Evolutionary conservation across 441 rosid genomes (phyloP).

Genomic region (Erodium moschatum): DNA sequence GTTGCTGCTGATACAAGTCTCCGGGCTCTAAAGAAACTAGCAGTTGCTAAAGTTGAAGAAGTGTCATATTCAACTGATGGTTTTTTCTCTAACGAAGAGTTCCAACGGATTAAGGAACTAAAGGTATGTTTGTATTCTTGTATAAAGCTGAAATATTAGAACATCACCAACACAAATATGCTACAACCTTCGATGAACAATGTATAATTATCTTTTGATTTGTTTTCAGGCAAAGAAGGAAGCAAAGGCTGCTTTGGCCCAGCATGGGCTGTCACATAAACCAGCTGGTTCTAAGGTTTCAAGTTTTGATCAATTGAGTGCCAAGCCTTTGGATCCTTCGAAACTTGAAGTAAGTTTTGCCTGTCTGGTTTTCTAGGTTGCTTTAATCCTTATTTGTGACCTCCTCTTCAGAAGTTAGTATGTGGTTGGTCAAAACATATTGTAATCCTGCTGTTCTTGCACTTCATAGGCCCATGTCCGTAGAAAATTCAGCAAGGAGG

Average conservation of each 20-base stretch:
- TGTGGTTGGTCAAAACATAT: neutral
- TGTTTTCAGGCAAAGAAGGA: constrained; percentile 57
- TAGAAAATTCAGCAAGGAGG: constrained; percentile 64
- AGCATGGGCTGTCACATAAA: constrained; percentile 45
- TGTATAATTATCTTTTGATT: constrained; percentile 7
- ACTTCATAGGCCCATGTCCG: constrained; percentile 83
- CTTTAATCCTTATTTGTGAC: too few relatives aligned
- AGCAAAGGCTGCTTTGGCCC: constrained; percentile 51
- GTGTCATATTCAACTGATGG: constrained; percentile 43
- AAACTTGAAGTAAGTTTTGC: constrained; percentile 66
- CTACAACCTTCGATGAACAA: neutral
- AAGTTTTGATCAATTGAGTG: constrained; percentile 41
- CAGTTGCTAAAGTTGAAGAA: constrained; percentile 40
- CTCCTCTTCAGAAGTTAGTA: neutral
- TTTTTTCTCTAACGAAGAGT: constrained; percentile 90
- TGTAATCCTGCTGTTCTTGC: constrained; percentile 1
- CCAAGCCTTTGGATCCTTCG: constrained; percentile 71
- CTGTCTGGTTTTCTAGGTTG: constrained; percentile 3
- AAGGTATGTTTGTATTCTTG: constrained; percentile 38
- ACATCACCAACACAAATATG: neutral
- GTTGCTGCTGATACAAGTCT: constrained; percentile 71
- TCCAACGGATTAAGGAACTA: constrained; percentile 69
- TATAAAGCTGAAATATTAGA: neutral
- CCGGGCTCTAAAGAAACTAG: constrained; percentile 68
- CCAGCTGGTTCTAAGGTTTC: constrained; percentile 44